These are phyloP conservation scores for Pichia sp. DNA, from an alignment of 1,139 yeast genomes.

Conservation along the genomic window DNA sequence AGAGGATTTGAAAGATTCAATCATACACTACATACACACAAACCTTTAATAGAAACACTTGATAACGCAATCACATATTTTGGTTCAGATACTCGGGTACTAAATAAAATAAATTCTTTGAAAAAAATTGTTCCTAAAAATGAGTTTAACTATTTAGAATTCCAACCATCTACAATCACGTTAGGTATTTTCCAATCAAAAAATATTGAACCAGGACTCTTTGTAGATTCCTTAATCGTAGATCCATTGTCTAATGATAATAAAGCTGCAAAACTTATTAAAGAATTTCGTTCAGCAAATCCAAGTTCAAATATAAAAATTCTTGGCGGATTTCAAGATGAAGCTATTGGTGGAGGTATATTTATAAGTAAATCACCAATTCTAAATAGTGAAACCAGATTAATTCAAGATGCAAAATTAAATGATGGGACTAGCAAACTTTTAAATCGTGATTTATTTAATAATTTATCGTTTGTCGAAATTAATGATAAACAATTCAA, in stretches of 20 bases:
- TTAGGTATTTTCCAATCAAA: constrained; percentile 25
- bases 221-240: constrained; percentile 21
- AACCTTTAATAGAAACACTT: constrained; percentile 7
- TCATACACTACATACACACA: no score
- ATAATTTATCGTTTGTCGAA: constrained; percentile 27
- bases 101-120: constrained; percentile 14
- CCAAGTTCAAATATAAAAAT: constrained; percentile 16
- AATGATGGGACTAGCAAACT: constrained; percentile 19
- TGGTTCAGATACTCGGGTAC: constrained; percentile 8
- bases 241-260: constrained; percentile 26
- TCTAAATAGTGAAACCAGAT: constrained; percentile 23
- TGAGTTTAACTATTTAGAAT: constrained; percentile 8
- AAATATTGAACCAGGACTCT: constrained; percentile 16
- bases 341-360: constrained; percentile 10
- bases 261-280: constrained; percentile 14
- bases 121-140: constrained; percentile 11
- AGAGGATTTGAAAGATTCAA: constrained; percentile 1
- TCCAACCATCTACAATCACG: constrained; percentile 18
- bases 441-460: constrained; percentile 23
- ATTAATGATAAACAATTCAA: constrained; percentile 17
- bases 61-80: constrained; percentile 11
- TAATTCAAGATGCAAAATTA: constrained; percentile 23
- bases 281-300: constrained; percentile 10
- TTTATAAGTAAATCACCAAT: constrained; percentile 26
- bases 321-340: constrained; percentile 11